These are phyloP conservation scores for Albugo candida DNA, from an alignment of 352 stramenopile genomes.

Conservation along the genomic window DNA sequence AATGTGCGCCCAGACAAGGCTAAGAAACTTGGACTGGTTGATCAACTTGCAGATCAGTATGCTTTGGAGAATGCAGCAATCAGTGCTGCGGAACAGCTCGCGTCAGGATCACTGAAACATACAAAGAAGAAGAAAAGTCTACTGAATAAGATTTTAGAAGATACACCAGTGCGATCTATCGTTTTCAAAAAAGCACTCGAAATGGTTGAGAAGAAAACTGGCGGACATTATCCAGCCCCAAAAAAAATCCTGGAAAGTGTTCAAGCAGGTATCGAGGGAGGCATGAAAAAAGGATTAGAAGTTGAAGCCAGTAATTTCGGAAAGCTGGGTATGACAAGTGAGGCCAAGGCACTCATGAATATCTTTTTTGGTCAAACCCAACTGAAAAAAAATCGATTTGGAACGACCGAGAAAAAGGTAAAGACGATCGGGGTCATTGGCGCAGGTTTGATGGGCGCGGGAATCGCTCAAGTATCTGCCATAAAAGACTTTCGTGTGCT, in stretches of 20 bases:
- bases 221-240: conserved; percentile 91
- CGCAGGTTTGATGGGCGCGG: conserved; percentile 96
- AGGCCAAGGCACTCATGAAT: conserved; percentile 91
- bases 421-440: conserved; percentile 92
- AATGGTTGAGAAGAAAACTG: conserved; percentile 94
- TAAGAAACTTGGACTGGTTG: conserved; percentile 94
- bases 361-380: conserved; percentile 96
- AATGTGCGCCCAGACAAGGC: conserved; percentile 90
- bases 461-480: conserved; percentile 92
- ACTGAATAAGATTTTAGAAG: conserved; percentile 83
- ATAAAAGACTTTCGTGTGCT: conserved; percentile 90
- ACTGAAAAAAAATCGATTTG: conserved; percentile 95
- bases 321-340: conserved; percentile 88
- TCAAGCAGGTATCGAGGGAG: conserved; percentile 73
- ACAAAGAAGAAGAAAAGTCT: conserved; percentile 83
- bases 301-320: conserved; percentile 91
- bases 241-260: conserved; percentile 87
- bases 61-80: conserved; percentile 86
- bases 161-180: conserved; percentile 81
- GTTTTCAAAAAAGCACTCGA: conserved; percentile 92
- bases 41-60: conserved; percentile 83
- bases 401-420: conserved; percentile 64
- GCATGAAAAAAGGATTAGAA: conserved; percentile 64
- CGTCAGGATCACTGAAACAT: conserved; percentile 78
- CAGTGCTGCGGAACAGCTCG: conserved; percentile 72